These are phyloP conservation scores for Camellia sinensis DNA, from an alignment of 148 eudicot species.

Conservation along the genomic window DNA sequence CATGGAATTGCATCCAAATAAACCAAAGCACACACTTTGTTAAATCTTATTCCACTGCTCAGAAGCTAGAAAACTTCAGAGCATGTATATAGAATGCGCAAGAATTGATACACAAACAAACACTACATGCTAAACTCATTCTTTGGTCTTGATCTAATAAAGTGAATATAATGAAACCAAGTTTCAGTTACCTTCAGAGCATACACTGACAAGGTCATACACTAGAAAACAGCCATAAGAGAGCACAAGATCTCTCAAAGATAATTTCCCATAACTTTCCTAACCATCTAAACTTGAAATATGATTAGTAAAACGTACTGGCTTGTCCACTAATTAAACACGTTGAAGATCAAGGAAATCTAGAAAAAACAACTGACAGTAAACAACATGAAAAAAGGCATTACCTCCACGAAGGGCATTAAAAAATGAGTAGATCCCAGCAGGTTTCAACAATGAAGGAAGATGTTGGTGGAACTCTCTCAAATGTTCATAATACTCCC, in stretches of 20 bases:
- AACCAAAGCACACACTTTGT: no score
- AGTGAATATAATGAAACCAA: background rate
- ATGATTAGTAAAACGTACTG: conserved; percentile 1
- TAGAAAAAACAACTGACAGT: conserved; percentile 84
- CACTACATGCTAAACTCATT: background rate
- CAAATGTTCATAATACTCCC: conserved; percentile 93
- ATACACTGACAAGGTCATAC: background rate
- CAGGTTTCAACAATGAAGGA: conserved; percentile 69
- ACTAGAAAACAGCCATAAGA: background rate
- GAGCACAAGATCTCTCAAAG: background rate
- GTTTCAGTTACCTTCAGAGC: no score
- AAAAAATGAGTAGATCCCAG: conserved; percentile 91
- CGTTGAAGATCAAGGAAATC: no score
- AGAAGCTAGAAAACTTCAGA: no score
- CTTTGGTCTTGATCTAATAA: background rate
- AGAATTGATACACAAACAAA: no score
- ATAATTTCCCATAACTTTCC: background rate
- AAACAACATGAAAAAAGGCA: conserved; percentile 93
- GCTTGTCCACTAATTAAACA: no score
- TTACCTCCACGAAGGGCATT: conserved; percentile 94
- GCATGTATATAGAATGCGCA: no score
- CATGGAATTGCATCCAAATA: no score
- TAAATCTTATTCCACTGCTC: no score
- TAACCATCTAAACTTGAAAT: conserved; percentile 2
- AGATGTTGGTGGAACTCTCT: conserved; percentile 91